phyloP scores from a whole-genome alignment of 768 basidiomycete genomes.

The Boletus rex-veris region DNA sequence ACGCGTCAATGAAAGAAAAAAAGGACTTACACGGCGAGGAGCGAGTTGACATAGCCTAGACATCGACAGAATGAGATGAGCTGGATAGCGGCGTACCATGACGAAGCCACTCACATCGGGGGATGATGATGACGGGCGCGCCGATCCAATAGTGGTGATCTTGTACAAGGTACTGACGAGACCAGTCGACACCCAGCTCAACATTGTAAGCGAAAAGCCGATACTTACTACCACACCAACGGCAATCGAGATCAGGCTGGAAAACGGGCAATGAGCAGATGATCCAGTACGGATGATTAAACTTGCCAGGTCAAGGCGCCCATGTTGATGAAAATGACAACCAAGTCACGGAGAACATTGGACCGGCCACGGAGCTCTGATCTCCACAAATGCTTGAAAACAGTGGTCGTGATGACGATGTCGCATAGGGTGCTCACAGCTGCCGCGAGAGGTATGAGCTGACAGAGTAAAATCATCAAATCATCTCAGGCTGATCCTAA shows the following conservation, averaged over 20 bases:
- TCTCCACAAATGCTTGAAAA: conserved; percentile 11
- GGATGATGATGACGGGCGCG: conserved; percentile 4
- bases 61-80: background rate
- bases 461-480: background rate
- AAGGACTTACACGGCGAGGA: conserved; percentile 9
- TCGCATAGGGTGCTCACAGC: conserved; percentile 9
- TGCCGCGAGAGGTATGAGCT: conserved; percentile 9
- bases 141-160: conserved; percentile 9
- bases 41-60: conserved; percentile 14
- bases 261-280: background rate
- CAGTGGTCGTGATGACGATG: conserved; percentile 6
- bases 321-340: conserved; percentile 15
- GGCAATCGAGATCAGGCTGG: conserved; percentile 7
- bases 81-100: too few species aligned
- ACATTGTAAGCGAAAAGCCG: background rate
- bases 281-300: too few species aligned
- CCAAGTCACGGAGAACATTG: conserved; percentile 4
- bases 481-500: background rate
- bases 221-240: conserved; percentile 8
- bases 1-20: too few species aligned
- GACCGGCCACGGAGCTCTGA: conserved; percentile 7
- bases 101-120: conserved; percentile 8
- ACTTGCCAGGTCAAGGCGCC: conserved; percentile 14
- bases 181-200: background rate
- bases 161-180: conserved; percentile 7